Evolutionary conservation across 2,329 filamentous ascomycete genomes (phyloP).

Genomic region (Diaporthe sp.): DNA sequence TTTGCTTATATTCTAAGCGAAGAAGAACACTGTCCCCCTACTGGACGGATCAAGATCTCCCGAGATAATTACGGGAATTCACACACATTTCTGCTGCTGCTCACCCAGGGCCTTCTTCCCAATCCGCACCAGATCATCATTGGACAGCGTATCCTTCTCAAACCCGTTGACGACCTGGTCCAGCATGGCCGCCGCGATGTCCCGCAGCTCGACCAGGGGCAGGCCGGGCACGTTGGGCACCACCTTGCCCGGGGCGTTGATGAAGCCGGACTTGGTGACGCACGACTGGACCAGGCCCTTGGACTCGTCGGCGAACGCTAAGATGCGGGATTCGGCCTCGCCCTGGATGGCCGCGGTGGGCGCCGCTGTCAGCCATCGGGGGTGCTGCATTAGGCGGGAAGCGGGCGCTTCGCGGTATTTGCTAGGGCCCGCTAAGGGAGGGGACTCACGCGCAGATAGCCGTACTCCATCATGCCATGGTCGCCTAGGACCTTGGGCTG

Average conservation of each 20-base stretch:
- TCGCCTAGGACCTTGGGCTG: slow-evolving; percentile 32
- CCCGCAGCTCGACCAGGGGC: slow-evolving; percentile 22
- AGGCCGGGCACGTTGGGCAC: slow-evolving; percentile 10
- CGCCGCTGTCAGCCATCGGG: background rate
- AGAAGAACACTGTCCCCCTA: background rate
- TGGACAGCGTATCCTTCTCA: slow-evolving; percentile 60
- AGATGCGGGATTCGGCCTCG: slow-evolving; percentile 58
- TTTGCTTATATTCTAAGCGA: background rate
- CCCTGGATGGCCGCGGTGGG: slow-evolving; percentile 52
- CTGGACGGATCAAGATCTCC: background rate
- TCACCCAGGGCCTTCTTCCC: slow-evolving; percentile 43
- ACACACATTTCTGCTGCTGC: background rate
- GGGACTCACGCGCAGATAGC: slow-evolving; percentile 27
- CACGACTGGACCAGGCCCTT: slow-evolving; percentile 53
- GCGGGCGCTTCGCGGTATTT: too few relatives aligned
- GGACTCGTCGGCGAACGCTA: slow-evolving; percentile 56
- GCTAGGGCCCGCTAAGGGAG: background rate
- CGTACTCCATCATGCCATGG: slow-evolving; percentile 25
- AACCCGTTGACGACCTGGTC: slow-evolving; percentile 60
- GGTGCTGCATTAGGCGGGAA: background rate
- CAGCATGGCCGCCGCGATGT: slow-evolving; percentile 57
- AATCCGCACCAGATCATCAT: slow-evolving; percentile 58
- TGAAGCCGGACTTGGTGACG: slow-evolving; percentile 59
- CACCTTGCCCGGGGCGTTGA: slow-evolving; percentile 49
- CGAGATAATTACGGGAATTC: background rate